Conservation (phyloP, 75 land plant genomes). For the Pinus taeda region DNA sequence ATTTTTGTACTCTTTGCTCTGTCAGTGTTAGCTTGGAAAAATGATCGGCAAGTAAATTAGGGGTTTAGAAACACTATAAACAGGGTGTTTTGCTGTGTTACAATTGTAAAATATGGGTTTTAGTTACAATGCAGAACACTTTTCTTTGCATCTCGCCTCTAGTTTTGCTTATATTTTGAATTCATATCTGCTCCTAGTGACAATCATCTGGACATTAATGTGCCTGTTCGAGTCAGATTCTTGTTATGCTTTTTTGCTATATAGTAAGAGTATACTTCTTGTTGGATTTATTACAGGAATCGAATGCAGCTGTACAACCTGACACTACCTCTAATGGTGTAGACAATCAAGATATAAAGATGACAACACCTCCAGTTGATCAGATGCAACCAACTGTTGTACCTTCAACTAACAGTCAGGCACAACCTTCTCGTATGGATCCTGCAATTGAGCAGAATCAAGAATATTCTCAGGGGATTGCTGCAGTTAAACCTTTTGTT, state of each 20-base stretch:
- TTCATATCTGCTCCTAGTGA: background rate
- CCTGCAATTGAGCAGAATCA: slow-evolving; percentile 7
- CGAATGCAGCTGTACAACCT: background rate
- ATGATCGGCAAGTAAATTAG: background rate
- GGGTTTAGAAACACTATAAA: background rate
- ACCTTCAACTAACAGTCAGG: background rate
- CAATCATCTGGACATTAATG: background rate
- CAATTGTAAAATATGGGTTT: background rate
- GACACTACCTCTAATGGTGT: slow-evolving; percentile 6
- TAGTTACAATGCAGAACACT: background rate
- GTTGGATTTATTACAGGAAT: background rate
- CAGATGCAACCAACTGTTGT: slow-evolving; percentile 1
- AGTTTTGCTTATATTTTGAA: slow-evolving; percentile 2
- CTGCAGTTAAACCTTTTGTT: background rate
- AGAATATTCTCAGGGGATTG: slow-evolving; percentile 9
- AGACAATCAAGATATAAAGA: slow-evolving; percentile 6
- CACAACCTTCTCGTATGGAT: slow-evolving; percentile 6
- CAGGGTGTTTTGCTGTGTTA: background rate
- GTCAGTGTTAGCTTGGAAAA: background rate
- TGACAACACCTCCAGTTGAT: background rate
- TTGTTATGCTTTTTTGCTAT: background rate
- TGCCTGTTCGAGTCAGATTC: background rate
- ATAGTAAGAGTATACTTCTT: background rate
- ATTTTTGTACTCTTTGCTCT: background rate
- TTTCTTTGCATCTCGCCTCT: too few species aligned